Percentiles rank a stretch among this genome's conserved stretches.
Conservation (phyloP, 352 stramenopile species). For the Pythium myriotylum region DNA sequence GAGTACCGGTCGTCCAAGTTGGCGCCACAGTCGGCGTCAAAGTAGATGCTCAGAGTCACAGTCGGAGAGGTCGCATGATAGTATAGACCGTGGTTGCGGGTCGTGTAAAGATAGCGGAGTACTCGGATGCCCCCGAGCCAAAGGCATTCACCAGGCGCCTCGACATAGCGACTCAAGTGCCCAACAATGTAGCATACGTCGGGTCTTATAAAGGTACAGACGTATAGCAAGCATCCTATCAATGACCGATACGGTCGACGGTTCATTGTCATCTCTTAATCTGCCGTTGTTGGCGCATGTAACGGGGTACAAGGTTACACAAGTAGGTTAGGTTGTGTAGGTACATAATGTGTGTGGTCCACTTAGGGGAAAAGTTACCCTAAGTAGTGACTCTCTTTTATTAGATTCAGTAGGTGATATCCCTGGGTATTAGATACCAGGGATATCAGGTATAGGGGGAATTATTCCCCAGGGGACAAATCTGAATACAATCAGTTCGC, state of each 20-base stretch:
- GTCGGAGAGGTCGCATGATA: neutral
- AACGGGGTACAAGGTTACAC: no score
- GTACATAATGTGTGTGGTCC: no score
- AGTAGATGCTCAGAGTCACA: neutral
- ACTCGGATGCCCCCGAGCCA: constrained; percentile 1
- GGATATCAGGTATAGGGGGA: no score
- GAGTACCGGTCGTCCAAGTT: constrained; percentile 8
- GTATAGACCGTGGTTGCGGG: neutral
- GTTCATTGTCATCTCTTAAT: neutral
- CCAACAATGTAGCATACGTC: no score
- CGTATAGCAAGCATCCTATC: constrained; percentile 2
- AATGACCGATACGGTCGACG: neutral
- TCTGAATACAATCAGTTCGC: no score
- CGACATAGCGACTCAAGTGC: constrained; percentile 13
- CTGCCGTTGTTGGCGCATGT: neutral
- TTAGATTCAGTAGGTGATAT: no score
- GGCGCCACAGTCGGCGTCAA: constrained; percentile 4
- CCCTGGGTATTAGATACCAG: no score
- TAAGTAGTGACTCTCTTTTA: no score
- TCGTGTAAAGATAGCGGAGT: neutral
- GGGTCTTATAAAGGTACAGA: no score
- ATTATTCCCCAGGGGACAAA: no score
- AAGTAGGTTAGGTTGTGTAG: no score
- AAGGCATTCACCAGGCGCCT: constrained; percentile 13
- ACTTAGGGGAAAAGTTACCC: no score